These are phyloP conservation scores for Rhodotorula babjevae DNA, from an alignment of 768 basidiomycete species.

Conservation along the genomic window DNA sequence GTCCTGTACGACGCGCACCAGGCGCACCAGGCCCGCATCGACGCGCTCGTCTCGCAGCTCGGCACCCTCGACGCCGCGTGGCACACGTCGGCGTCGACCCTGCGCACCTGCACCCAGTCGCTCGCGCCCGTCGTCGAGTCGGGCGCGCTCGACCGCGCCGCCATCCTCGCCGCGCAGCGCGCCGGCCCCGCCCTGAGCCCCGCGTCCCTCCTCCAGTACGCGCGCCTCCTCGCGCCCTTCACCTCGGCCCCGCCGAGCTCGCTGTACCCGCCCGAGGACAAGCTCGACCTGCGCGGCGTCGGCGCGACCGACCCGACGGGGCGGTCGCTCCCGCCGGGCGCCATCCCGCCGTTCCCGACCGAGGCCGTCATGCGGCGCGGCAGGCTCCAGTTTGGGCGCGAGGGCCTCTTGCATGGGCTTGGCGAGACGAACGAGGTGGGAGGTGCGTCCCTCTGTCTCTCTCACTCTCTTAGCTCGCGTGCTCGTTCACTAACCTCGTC, in stretches of 20 bases:
- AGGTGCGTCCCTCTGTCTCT: slow-evolving; percentile 7
- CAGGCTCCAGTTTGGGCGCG: slow-evolving; percentile 34
- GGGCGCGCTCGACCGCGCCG: slow-evolving; percentile 14
- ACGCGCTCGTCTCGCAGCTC: slow-evolving; percentile 10
- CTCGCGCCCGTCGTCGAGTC: slow-evolving; percentile 20
- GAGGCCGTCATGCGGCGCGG: slow-evolving; percentile 40
- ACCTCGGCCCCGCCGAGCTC: slow-evolving; percentile 37
- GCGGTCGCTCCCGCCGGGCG: slow-evolving; percentile 26
- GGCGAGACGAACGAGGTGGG: slow-evolving; percentile 39
- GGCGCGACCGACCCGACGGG: slow-evolving; percentile 31
- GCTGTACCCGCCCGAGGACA: slow-evolving; percentile 18
- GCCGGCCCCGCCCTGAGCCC: slow-evolving; percentile 10
- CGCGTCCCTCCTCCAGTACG: slow-evolving; percentile 32
- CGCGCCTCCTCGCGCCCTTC: slow-evolving; percentile 38
- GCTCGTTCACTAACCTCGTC: no score
- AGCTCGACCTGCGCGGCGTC: not conserved
- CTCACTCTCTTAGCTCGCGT: no score
- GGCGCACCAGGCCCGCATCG: slow-evolving; percentile 7
- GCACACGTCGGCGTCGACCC: not conserved
- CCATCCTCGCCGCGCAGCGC: not conserved
- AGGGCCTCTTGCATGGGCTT: slow-evolving; percentile 9
- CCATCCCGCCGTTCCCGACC: slow-evolving; percentile 41
- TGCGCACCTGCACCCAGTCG: not conserved
- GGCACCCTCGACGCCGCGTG: not conserved
- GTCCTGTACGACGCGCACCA: slow-evolving; percentile 24